A percentile compares a stretch with the other conserved stretches of the same genome.
phyloP scores from a whole-genome alignment of 441 rosid species.

The Arabidopsis lyrata region DNA sequence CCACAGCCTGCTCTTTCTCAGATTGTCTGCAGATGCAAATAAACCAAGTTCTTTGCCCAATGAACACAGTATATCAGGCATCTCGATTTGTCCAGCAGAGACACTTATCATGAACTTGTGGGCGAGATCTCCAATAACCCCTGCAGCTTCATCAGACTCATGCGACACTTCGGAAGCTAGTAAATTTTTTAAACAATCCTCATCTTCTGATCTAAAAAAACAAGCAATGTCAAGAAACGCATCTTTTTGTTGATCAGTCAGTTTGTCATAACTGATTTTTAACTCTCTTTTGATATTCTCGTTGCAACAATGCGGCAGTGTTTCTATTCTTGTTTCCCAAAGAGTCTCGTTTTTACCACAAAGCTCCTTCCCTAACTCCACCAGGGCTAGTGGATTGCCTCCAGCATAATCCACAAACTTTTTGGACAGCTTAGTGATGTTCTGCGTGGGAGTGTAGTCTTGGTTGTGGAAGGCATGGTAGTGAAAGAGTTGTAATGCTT shows the following conservation, averaged over 20 bases:
- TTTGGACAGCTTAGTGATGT: neutral
- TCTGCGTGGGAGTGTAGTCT: neutral
- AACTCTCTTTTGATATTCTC: constrained; percentile 4
- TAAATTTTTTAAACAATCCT: neutral
- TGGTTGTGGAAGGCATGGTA: constrained; percentile 1
- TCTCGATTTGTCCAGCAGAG: constrained; percentile 9
- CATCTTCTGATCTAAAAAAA: constrained; percentile 33
- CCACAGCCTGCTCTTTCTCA: constrained; percentile 1
- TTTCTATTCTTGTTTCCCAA: neutral
- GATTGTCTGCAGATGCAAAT: neutral
- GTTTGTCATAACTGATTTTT: constrained; percentile 22
- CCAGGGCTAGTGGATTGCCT: constrained; percentile 22
- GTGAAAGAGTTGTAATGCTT: constrained; percentile 16
- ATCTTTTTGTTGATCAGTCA: constrained; percentile 7
- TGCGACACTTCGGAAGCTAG: neutral
- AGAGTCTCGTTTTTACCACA: constrained; percentile 4
- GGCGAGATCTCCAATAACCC: constrained; percentile 16
- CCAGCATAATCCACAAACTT: neutral
- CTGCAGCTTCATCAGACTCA: neutral
- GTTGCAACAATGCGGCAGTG: constrained; percentile 3
- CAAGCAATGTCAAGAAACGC: constrained; percentile 21
- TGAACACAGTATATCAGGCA: constrained; percentile 17
- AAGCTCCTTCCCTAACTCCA: neutral
- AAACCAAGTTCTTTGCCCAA: constrained; percentile 14
- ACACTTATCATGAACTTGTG: constrained; percentile 25